Evolutionary conservation across 2,329 filamentous ascomycete species (phyloP).

Genomic region (Penicillium brasilianum): DNA sequence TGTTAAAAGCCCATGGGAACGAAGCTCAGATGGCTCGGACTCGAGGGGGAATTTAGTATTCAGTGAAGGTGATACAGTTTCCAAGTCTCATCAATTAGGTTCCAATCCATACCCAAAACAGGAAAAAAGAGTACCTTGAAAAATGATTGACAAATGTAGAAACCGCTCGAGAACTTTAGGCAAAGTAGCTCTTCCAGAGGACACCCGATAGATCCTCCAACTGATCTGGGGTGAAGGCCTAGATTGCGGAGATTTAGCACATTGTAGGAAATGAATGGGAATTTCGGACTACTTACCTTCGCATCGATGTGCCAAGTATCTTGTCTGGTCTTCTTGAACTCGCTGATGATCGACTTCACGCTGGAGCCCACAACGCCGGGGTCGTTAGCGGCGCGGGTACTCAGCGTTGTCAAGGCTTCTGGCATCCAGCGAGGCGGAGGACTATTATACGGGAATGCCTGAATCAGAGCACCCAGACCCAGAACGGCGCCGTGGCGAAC

Average conservation of each 20-base stretch:
- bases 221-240: conserved; percentile 88
- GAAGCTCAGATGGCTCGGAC: not conserved
- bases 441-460: conserved; percentile 94
- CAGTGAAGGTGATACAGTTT: not conserved
- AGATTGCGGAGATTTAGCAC: conserved; percentile 46
- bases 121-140: not conserved
- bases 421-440: conserved; percentile 94
- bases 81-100: not conserved
- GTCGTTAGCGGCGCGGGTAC: conserved; percentile 82
- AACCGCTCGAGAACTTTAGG: conserved; percentile 52
- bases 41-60: not conserved
- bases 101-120: not conserved
- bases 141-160: not conserved
- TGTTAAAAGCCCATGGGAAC: not conserved
- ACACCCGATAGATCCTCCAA: conserved; percentile 95
- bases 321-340: conserved; percentile 99
- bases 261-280: not conserved
- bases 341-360: conserved; percentile 89
- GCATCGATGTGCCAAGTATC: conserved; percentile 98
- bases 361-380: conserved; percentile 93
- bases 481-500: conserved; percentile 88
- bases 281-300: conserved; percentile 70
- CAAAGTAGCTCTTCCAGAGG: conserved; percentile 99
- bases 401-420: conserved; percentile 83
- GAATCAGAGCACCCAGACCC: conserved; percentile 85